Evolutionary conservation across 768 basidiomycete species (phyloP), one percentile per base, ranked within the genome.

Genomic region (Russula olivacea): DNA sequence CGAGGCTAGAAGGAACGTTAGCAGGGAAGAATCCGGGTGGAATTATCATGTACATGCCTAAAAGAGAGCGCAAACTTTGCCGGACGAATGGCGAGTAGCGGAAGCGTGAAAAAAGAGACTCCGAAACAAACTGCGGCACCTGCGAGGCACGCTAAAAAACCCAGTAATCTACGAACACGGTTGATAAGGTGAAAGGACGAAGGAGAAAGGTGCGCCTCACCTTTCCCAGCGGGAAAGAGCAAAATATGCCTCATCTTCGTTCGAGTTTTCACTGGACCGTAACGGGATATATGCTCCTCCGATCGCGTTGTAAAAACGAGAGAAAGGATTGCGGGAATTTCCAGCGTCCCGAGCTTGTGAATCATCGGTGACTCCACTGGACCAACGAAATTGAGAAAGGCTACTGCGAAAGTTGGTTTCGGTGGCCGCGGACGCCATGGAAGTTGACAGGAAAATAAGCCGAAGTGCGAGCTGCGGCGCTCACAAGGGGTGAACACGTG

Each of bases 191-290:
- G 25, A 45, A 15, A 57, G 4, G 57, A 50, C n/a, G 66, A 64
- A 40, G 14, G 55, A 50, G 59, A 11, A n/a, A 15, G 0, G 51
- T 11, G 23, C 15, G 3, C 70, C 77, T 66, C 71, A 88, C 89
- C 95, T 81, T 73, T 98, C 96, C 96, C 96, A 98, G 74, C 94
- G 81, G 58, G 89, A 89, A 43, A 95, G 76, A 48, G 90, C 88
- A 74, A 97, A 92, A 81, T 89, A 96, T 2, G 96, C 95, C 71
- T 98, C 93, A 69, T 98, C 96, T 73, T 99, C 95, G 73, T 93
- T 93, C 34, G 88, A 88, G 49, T 84, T 81, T 68, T 93, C 92
- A 65, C 72, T 83, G 3, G 88, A 89, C 45, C 92, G 81, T 64
- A 98, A 77, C 0, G 96, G 97, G 53, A 98, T 85, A 70, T 97